These are phyloP conservation scores for Abelmoschus esculentus DNA, from an alignment of 345 rosid species.

Conservation along the genomic window DNA sequence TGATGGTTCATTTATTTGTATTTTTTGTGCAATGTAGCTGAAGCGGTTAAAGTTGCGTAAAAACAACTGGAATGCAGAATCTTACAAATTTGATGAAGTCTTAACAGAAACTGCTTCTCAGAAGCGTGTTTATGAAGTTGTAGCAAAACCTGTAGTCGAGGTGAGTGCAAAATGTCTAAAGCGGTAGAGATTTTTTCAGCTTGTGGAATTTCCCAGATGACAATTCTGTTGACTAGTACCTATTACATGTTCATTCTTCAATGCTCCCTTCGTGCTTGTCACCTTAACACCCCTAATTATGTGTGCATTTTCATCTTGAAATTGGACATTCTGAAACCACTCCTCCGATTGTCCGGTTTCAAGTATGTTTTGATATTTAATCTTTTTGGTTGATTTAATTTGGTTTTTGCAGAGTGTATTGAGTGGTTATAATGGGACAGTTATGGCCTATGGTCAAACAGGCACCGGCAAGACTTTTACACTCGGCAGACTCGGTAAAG, in stretches of 20 bases:
- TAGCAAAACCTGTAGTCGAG: constrained; percentile 91
- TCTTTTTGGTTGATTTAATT: not conserved
- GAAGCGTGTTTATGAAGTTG: constrained; percentile 85
- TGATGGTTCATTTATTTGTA: constrained; percentile 2
- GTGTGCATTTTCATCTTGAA: not conserved
- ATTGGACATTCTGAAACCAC: not conserved
- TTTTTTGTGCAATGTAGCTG: constrained; percentile 33
- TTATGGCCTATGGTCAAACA: constrained; percentile 98
- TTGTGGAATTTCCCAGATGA: not conserved
- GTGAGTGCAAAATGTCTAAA: constrained; percentile 25
- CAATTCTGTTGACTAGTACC: not conserved
- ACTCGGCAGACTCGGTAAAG: constrained; percentile 73
- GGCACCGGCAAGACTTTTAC: constrained; percentile 94
- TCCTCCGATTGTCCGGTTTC: not conserved
- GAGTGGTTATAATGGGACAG: constrained; percentile 90
- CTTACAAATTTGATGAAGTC: constrained; percentile 77
- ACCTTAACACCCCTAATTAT: not conserved
- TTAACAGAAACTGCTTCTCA: constrained; percentile 79
- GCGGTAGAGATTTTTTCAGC: not conserved
- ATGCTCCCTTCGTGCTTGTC: not conserved
- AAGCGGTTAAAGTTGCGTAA: constrained; percentile 74
- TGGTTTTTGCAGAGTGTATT: constrained; percentile 68
- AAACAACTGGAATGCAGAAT: constrained; percentile 86
- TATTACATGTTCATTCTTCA: not conserved
- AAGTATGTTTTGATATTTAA: constrained; percentile 16